Base-by-base conservation (phyloP, 768 basidiomycete genomes). In the Trametes maxima region DNA sequence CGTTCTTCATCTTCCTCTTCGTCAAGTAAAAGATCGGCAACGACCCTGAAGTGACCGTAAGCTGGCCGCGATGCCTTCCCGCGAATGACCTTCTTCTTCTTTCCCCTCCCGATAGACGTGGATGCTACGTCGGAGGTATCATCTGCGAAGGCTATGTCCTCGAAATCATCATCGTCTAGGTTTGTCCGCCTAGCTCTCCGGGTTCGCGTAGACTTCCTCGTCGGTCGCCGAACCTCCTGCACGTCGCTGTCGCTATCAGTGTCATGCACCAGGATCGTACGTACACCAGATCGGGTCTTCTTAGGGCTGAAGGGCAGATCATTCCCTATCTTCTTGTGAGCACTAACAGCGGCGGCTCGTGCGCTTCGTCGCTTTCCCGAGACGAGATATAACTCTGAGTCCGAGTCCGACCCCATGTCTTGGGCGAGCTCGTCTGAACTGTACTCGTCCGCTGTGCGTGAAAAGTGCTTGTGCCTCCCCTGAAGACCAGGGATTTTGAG, bases 271-370 rank as follows among this genome's bases (percentile, higher is more conserved):
- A 76, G 66, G 17, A 70, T 59, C 22, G 48, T 19, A 22, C 21
- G 55, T 3, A 68, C 73, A 43, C 70, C 72, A 35, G 77, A 71
- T 10, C 85, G 80, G 39, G 82, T 81, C 73, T 86, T 90, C 69
- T 73, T 81, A 0, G 90, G 88, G 67, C 87, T 90, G 73, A 87
- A 90, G 7, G 87, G 88, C 37, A 89, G 79, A 70, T 68, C 51
- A 68, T 72, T 67, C n/a, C 47, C 52, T 49, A 60, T 61, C 35
- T 55, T 67, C 56, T 61, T 64, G 22, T 59, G 59, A n/a, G 60
- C 59, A n/a, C 28, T 50, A 19, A 49, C 35, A 1, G 64, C 59
- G 6, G 67, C 58, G 17, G 58, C 51, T 22, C 67, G 67, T n/a
- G 58, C 54, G 46, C 55, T 60, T 54, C 64, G 62, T 16, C 66